Conservation (phyloP, 768 basidiomycete genomes). For the Podaxis rugospora region DNA sequence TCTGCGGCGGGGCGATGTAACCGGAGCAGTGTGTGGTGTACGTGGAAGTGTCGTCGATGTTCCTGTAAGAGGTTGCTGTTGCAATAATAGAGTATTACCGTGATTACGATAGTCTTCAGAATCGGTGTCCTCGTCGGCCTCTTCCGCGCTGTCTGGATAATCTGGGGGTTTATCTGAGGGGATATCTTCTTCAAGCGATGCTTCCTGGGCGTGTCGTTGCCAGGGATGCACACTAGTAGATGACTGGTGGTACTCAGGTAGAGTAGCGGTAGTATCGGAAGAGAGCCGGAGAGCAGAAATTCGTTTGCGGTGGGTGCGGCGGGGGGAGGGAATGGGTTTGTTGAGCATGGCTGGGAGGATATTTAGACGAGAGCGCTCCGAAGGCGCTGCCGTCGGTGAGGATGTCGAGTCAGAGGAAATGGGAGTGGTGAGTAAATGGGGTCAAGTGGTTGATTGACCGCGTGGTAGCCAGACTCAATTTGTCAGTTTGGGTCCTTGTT, state of each 20-base stretch:
- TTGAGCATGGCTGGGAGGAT: slow-evolving; percentile 17
- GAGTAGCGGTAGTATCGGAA: slow-evolving; percentile 59
- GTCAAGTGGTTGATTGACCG: slow-evolving; percentile 21
- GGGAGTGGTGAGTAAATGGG: slow-evolving; percentile 5
- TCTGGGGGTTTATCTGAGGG: slow-evolving; percentile 66
- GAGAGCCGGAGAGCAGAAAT: slow-evolving; percentile 54
- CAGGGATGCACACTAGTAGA: slow-evolving; percentile 2
- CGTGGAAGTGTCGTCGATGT: background rate
- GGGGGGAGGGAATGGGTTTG: slow-evolving; percentile 18
- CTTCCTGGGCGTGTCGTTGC: slow-evolving; percentile 5
- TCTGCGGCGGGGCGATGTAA: background rate
- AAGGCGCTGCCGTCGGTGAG: slow-evolving; percentile 18
- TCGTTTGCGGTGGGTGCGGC: slow-evolving; percentile 50
- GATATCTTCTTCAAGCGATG: slow-evolving; percentile 18
- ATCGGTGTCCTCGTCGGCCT: slow-evolving; percentile 65
- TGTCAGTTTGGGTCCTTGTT: background rate
- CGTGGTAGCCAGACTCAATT: slow-evolving; percentile 13
- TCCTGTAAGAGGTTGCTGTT: slow-evolving; percentile 1
- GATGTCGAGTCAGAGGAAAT: slow-evolving; percentile 3
- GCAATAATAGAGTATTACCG: slow-evolving; percentile 13
- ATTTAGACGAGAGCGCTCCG: slow-evolving; percentile 2
- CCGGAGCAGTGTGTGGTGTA: background rate
- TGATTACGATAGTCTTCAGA: slow-evolving; percentile 24
- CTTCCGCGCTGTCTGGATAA: slow-evolving; percentile 74
- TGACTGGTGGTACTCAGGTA: slow-evolving; percentile 55